These are phyloP conservation scores for Colletotrichum aenigma DNA, from an alignment of 2,329 filamentous ascomycete species.

Conservation along the genomic window DNA sequence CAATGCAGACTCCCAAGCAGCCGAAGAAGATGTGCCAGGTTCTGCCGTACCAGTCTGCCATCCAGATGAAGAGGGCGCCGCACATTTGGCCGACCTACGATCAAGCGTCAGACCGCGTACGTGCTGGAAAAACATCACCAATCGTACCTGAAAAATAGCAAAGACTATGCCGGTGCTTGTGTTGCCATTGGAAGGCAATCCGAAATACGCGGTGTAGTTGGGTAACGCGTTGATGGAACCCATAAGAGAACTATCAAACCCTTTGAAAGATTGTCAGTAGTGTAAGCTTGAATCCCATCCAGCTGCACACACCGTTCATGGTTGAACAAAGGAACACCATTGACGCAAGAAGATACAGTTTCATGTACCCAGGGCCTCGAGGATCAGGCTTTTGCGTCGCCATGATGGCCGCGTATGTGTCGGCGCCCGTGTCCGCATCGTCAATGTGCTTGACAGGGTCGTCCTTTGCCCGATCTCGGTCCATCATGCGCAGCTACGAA, in stretches of 20 bases:
- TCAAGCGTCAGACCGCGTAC: not conserved
- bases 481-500: not conserved
- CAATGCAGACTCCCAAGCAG: slow-evolving; percentile 52
- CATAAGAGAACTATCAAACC: slow-evolving; percentile 46
- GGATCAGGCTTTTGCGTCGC: slow-evolving; percentile 32
- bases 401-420: slow-evolving; percentile 37
- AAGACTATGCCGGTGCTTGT: slow-evolving; percentile 47
- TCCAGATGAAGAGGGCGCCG: slow-evolving; percentile 45
- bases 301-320: slow-evolving; percentile 36
- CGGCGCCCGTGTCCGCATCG: slow-evolving; percentile 22
- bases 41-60: slow-evolving; percentile 48
- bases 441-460: not conserved
- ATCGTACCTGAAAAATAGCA: slow-evolving; percentile 39
- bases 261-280: slow-evolving; percentile 16
- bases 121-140: not conserved
- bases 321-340: slow-evolving; percentile 40
- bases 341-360: slow-evolving; percentile 29
- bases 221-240: slow-evolving; percentile 43
- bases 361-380: slow-evolving; percentile 31
- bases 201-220: slow-evolving; percentile 43
- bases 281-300: accelerated
- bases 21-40: slow-evolving; percentile 48
- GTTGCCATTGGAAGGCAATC: slow-evolving; percentile 35
- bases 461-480: not conserved
- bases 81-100: slow-evolving; percentile 43